Base-by-base conservation (phyloP, 768 basidiomycete species). In the Leucocoprinus birnbaumii region DNA sequence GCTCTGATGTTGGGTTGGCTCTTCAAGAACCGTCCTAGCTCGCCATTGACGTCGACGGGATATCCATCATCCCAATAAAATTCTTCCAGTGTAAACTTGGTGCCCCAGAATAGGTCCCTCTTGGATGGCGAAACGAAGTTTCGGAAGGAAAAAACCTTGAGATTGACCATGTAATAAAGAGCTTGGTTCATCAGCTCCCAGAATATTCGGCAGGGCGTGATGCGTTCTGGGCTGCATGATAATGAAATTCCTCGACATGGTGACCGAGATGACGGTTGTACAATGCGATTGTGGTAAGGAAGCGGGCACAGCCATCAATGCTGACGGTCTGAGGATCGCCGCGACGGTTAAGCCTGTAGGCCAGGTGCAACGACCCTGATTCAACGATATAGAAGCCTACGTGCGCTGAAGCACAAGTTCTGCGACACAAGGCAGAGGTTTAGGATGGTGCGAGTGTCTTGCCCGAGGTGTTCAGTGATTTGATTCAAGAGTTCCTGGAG, bases 11-110 rank as follows among this genome's bases (percentile, higher is more conserved):
- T 24, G 13, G 24, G 24, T 25, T 47, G 45, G 4, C 24, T 47
- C 24, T 26, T 24, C 13, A 47, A 25, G 25, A 47, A 47, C 24
- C 26, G n/a, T 1, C 18, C 14, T n/a, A 47, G 11, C n/a, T 47
- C 45, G 24, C 45, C 45, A 9, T 47, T n/a, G 8, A 16, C 3
- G 5, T 47, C 45, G 13, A n/a, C n/a, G 24, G 11, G 2, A n/a
- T 47, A 47, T n/a, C 45, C 45, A 31, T 47, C 45, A 47, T 47
- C 1, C 45, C 45, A 47, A 25, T 47, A 47, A 18, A 47, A 47
- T 16, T 47, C 45, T 26, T 47, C 45, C 14, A 47, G 25, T 3
- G 25, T 11, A 25, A 47, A 47, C 26, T 27, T 47, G 18, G 45
- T 47, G 9, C 45, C 45, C 45, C 45, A 47, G 27, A 47, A 47